These are phyloP conservation scores for Bacidia rubella DNA, from an alignment of 495 filamentous ascomycete genomes.

Conservation along the genomic window DNA sequence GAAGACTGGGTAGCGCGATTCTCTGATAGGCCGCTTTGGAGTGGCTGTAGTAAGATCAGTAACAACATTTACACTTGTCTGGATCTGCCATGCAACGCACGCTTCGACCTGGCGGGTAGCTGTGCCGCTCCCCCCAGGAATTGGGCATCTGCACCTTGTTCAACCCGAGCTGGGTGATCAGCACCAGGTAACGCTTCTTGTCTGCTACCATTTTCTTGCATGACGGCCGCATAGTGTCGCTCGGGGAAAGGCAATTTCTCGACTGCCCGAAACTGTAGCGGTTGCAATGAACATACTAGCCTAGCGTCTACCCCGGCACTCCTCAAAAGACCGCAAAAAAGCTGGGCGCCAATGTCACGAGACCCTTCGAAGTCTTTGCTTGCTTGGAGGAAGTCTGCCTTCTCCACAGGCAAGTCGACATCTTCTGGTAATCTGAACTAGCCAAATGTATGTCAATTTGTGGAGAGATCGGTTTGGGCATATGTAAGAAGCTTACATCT, in stretches of 20 bases:
- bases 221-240: background rate
- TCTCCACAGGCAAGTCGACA: slow-evolving; percentile 30
- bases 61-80: no score
- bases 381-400: slow-evolving; percentile 52
- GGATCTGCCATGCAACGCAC: no score
- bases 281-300: slow-evolving; percentile 84
- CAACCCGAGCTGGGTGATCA: no score
- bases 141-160: no score
- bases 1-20: slow-evolving; percentile 68
- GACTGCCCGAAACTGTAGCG: slow-evolving; percentile 55
- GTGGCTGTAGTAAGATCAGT: slow-evolving; percentile 15
- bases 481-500: background rate
- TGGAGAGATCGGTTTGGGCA: background rate
- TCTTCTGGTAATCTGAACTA: slow-evolving; percentile 40
- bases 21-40: slow-evolving; percentile 26
- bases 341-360: slow-evolving; percentile 75
- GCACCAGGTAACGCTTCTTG: slow-evolving; percentile 19
- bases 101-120: no score
- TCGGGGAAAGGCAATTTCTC: slow-evolving; percentile 33
- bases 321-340: slow-evolving; percentile 79
- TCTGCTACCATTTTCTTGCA: background rate
- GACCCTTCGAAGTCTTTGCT: slow-evolving; percentile 58
- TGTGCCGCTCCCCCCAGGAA: no score
- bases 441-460: no score
- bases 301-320: slow-evolving; percentile 66